Conservation (phyloP, 1,139 yeast species). For the Candida labiduridarum region DNA sequence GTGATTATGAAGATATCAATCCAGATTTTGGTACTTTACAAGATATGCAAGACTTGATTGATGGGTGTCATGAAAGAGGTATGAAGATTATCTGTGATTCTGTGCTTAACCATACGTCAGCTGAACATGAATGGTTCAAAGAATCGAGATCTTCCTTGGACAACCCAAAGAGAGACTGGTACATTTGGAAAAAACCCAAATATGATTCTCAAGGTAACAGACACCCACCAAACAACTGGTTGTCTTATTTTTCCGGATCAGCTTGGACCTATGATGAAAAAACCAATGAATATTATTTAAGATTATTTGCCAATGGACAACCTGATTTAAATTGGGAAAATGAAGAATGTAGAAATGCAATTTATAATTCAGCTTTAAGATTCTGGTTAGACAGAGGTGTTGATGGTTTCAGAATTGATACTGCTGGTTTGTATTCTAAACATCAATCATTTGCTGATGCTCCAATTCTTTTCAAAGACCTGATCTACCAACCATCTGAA, state of each 20-base stretch:
- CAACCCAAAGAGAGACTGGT: slow-evolving; percentile 64
- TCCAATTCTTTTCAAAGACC: slow-evolving; percentile 45
- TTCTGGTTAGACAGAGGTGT: slow-evolving; percentile 61
- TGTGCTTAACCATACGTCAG: slow-evolving; percentile 61
- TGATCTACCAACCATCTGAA: slow-evolving; percentile 42
- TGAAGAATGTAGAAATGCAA: slow-evolving; percentile 51
- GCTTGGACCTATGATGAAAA: slow-evolving; percentile 59
- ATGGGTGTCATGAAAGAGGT: slow-evolving; percentile 49
- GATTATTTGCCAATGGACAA: slow-evolving; percentile 53
- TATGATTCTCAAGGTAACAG: slow-evolving; percentile 50
- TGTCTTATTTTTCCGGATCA: slow-evolving; percentile 51
- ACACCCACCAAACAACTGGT: slow-evolving; percentile 61
- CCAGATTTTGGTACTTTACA: slow-evolving; percentile 56
- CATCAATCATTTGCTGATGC: slow-evolving; percentile 51
- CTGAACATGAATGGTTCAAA: slow-evolving; percentile 59
- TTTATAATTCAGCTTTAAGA: slow-evolving; percentile 49
- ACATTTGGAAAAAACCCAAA: slow-evolving; percentile 55
- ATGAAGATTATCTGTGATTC: slow-evolving; percentile 56
- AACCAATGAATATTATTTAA: slow-evolving; percentile 56
- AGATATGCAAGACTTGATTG: slow-evolving; percentile 52
- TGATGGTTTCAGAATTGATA: slow-evolving; percentile 62
- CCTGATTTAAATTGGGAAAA: slow-evolving; percentile 67
- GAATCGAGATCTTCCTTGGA: slow-evolving; percentile 53
- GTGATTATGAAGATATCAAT: slow-evolving; percentile 53
- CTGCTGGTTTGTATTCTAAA: slow-evolving; percentile 56